phyloP scores from a whole-genome alignment of 768 basidiomycete genomes.

The Amanita thiersii region DNA sequence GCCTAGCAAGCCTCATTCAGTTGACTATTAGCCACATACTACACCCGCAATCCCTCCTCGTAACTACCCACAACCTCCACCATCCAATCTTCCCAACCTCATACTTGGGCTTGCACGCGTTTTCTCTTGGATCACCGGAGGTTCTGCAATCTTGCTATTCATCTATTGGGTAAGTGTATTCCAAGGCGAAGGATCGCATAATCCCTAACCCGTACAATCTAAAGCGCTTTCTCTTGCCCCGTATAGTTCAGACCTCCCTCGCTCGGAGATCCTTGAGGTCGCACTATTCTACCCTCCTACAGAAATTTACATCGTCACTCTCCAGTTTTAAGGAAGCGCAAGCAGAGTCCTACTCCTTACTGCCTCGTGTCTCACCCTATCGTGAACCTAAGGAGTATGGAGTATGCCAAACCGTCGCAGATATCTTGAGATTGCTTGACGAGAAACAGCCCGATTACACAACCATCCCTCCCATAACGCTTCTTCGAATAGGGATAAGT shows the following conservation, averaged over 20 bases:
- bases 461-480: conserved; percentile 39
- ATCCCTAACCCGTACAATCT: conserved; percentile 9
- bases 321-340: conserved; percentile 49
- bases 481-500: conserved; percentile 56
- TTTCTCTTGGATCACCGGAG: conserved; percentile 60
- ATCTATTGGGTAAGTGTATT: conserved; percentile 54
- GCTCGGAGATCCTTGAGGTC: conserved; percentile 54
- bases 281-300: conserved; percentile 52
- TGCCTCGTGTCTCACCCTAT: conserved; percentile 46
- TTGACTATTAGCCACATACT: conserved; percentile 24
- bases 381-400: conserved; percentile 39
- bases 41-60: conserved; percentile 58
- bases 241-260: conserved; percentile 45
- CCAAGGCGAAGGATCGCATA: background rate
- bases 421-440: conserved; percentile 23
- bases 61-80: conserved; percentile 63
- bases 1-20: background rate
- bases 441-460: conserved; percentile 20
- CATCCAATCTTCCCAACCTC: conserved; percentile 61
- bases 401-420: conserved; percentile 37
- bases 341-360: conserved; percentile 40
- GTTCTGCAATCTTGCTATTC: conserved; percentile 48
- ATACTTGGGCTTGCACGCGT: conserved; percentile 54
- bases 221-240: conserved; percentile 65
- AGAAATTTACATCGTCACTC: conserved; percentile 47